These are phyloP conservation scores for Phlyctochytrium planicorne DNA, from an alignment of 192 early-diverging fungal species.

Conservation along the genomic window DNA sequence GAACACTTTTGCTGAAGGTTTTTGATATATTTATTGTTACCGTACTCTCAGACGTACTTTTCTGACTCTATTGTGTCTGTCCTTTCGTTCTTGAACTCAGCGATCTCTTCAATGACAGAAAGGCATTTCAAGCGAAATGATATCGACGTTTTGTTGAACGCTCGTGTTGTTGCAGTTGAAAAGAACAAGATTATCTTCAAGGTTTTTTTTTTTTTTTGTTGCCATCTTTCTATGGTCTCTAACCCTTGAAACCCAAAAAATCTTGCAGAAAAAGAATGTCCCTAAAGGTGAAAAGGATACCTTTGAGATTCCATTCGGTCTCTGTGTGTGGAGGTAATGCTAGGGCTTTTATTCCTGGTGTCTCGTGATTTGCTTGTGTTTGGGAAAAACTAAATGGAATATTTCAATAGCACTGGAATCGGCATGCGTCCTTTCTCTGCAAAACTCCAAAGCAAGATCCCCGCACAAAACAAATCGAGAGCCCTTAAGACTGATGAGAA, in stretches of 20 bases:
- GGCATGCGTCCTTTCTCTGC: slow-evolving; percentile 36
- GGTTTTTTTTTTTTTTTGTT: slow-evolving; percentile 2
- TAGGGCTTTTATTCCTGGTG: too few species aligned
- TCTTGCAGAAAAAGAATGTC: slow-evolving; percentile 33
- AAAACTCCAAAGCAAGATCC: slow-evolving; percentile 30
- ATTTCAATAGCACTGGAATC: slow-evolving; percentile 41
- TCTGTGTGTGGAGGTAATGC: slow-evolving; percentile 36
- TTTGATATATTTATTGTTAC: not conserved
- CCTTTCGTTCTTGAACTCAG: slow-evolving; percentile 14
- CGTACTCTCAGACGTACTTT: too few species aligned
- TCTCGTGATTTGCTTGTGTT: too few species aligned
- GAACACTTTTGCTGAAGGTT: slow-evolving; percentile 63
- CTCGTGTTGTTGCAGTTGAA: slow-evolving; percentile 62
- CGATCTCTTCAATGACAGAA: slow-evolving; percentile 67
- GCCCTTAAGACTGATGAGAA: slow-evolving; percentile 59
- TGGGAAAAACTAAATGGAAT: slow-evolving; percentile 2
- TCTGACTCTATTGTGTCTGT: not conserved
- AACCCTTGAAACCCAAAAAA: too few species aligned
- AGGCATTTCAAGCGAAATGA: slow-evolving; percentile 61
- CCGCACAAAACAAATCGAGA: slow-evolving; percentile 53
- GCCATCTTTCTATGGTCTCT: not conserved
- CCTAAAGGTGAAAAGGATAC: slow-evolving; percentile 41
- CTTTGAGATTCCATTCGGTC: slow-evolving; percentile 48
- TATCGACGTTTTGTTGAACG: slow-evolving; percentile 67
- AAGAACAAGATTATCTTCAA: slow-evolving; percentile 54